These are phyloP conservation scores for Aspergillus sp. DNA, from an alignment of 2,329 filamentous ascomycete genomes.

Conservation along the genomic window DNA sequence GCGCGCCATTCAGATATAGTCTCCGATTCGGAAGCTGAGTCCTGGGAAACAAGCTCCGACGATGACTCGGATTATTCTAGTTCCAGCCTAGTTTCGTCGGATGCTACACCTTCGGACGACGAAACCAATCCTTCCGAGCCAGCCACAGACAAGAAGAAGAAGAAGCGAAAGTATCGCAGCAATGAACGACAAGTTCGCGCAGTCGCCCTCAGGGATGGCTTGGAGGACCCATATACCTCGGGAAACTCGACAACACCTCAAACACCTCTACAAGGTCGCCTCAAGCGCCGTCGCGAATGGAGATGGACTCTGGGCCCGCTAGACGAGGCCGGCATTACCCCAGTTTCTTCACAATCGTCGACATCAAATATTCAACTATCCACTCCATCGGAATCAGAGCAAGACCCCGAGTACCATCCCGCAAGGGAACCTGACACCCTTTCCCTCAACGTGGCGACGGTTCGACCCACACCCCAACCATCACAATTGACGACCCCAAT, in stretches of 20 bases:
- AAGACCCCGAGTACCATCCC: not conserved
- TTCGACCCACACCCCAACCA: not conserved
- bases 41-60: slow-evolving; percentile 20
- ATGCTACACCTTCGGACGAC: slow-evolving; percentile 34
- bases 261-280: slow-evolving; percentile 54
- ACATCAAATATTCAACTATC: not conserved
- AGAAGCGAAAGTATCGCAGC: slow-evolving; percentile 33
- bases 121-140: slow-evolving; percentile 21
- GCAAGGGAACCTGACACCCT: not conserved
- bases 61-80: slow-evolving; percentile 28
- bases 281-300: slow-evolving; percentile 57
- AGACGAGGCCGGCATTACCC: slow-evolving; percentile 15
- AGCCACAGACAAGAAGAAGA: slow-evolving; percentile 41
- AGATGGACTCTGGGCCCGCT: slow-evolving; percentile 57
- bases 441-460: not conserved
- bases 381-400: not conserved
- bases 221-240: slow-evolving; percentile 46
- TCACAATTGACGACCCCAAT: not conserved
- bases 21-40: slow-evolving; percentile 20
- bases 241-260: slow-evolving; percentile 44
- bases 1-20: slow-evolving; percentile 57
- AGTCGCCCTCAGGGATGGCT: slow-evolving; percentile 38
- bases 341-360: not conserved
- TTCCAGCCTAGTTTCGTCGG: slow-evolving; percentile 28
- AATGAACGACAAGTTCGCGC: slow-evolving; percentile 40